These are phyloP conservation scores for Cytospora piceae DNA, from an alignment of 2,329 filamentous ascomycete genomes.

Conservation along the genomic window DNA sequence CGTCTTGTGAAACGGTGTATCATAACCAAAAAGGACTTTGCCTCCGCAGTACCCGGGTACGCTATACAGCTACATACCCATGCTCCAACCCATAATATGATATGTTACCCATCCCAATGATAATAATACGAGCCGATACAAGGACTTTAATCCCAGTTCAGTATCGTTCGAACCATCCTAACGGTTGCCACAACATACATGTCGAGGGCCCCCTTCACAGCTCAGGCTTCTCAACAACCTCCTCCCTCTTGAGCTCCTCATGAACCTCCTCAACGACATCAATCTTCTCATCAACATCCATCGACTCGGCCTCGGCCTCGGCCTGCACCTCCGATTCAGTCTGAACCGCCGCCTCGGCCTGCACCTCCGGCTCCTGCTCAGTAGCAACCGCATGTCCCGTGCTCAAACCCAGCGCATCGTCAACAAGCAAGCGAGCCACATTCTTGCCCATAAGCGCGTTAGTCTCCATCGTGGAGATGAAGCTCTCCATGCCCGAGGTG, in stretches of 20 bases:
- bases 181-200: too few relatives aligned
- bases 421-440: conserved; percentile 71
- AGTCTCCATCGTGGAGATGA: conserved; percentile 98
- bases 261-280: neutral
- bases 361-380: conserved; percentile 32
- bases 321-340: neutral
- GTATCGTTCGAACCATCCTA: too few relatives aligned
- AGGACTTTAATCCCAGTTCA: too few relatives aligned
- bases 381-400: conserved; percentile 23
- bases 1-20: neutral
- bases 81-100: too few relatives aligned
- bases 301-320: neutral
- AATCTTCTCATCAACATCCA: neutral
- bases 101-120: too few relatives aligned
- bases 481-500: conserved; percentile 81
- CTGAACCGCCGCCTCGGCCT: neutral
- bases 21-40: neutral
- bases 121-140: too few relatives aligned
- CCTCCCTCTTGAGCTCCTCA: neutral
- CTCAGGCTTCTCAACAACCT: conserved; percentile 14
- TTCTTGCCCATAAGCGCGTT: conserved; percentile 90
- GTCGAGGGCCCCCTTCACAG: neutral
- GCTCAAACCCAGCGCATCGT: conserved; percentile 53
- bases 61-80: too few relatives aligned
- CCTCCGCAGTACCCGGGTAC: conserved; percentile 1